Evolutionary conservation across 768 basidiomycete genomes (phyloP).

Genomic region (Phylloporus sp.): DNA sequence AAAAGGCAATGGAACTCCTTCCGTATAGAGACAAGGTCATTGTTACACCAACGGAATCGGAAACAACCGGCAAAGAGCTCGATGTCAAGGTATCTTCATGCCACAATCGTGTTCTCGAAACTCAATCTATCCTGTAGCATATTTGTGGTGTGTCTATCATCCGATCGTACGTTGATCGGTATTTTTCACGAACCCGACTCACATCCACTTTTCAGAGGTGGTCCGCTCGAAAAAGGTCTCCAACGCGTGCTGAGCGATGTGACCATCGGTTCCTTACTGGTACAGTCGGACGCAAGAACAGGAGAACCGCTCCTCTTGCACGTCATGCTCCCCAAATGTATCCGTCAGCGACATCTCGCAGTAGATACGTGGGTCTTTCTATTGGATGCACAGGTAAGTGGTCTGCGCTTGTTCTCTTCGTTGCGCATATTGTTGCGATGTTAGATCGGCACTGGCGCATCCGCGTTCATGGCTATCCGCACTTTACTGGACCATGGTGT

Average conservation of each 20-base stretch:
- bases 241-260: constrained; percentile 82
- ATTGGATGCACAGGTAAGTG: constrained; percentile 76
- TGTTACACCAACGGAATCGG: constrained; percentile 60
- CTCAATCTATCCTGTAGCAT: constrained; percentile 37
- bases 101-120: background rate
- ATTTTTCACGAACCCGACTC: constrained; percentile 1
- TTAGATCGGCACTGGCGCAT: constrained; percentile 90
- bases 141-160: constrained; percentile 89
- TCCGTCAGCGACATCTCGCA: constrained; percentile 66
- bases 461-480: constrained; percentile 93
- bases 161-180: constrained; percentile 60
- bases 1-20: constrained; percentile 79
- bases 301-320: constrained; percentile 90
- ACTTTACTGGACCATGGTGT: constrained; percentile 92
- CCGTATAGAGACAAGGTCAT: constrained; percentile 63
- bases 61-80: constrained; percentile 57
- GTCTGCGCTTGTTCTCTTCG: background rate
- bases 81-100: constrained; percentile 48
- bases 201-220: constrained; percentile 52
- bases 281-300: constrained; percentile 80
- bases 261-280: constrained; percentile 81
- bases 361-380: constrained; percentile 77
- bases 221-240: constrained; percentile 89
- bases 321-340: constrained; percentile 67
- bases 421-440: background rate